These are phyloP conservation scores for Clathrus columnatus DNA, from an alignment of 768 basidiomycete species.

Conservation along the genomic window DNA sequence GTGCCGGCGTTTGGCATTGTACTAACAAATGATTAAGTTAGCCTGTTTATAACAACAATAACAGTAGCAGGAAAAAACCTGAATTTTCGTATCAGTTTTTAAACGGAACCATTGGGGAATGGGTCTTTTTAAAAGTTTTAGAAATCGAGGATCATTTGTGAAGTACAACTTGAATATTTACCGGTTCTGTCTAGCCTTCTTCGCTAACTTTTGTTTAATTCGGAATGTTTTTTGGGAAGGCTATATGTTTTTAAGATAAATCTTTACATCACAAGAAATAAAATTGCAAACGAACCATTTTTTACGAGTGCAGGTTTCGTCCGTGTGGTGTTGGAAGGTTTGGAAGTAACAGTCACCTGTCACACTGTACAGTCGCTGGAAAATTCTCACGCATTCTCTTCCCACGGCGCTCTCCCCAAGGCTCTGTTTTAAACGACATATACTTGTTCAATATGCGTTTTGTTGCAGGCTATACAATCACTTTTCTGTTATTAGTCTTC, in stretches of 20 bases:
- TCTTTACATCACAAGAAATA: not conserved
- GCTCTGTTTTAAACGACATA: not conserved
- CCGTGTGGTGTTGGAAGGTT: slow-evolving; percentile 18
- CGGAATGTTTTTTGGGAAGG: slow-evolving; percentile 99
- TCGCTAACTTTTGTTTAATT: slow-evolving; percentile 95
- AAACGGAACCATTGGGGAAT: slow-evolving; percentile 99
- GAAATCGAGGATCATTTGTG: not conserved
- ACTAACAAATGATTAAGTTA: slow-evolving; percentile 33
- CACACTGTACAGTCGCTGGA: slow-evolving; percentile 34
- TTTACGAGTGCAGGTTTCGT: slow-evolving; percentile 27
- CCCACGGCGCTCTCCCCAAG: not conserved
- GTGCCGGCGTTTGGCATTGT: slow-evolving; percentile 95
- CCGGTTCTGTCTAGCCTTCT: slow-evolving; percentile 94
- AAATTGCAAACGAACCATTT: slow-evolving; percentile 34
- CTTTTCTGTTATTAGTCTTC: not conserved
- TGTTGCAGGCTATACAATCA: not conserved
- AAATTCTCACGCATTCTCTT: not conserved
- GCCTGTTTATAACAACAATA: not conserved
- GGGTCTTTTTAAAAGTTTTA: slow-evolving; percentile 42
- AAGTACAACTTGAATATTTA: slow-evolving; percentile 19
- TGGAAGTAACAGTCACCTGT: slow-evolving; percentile 3
- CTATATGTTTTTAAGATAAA: slow-evolving; percentile 32
- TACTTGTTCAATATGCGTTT: not conserved
- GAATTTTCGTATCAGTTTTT: slow-evolving; percentile 93
- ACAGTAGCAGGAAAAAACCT: slow-evolving; percentile 35